Evolutionary conservation across 352 stramenopile genomes (phyloP).

Genomic region (Phytopythium chamaehyphon): DNA sequence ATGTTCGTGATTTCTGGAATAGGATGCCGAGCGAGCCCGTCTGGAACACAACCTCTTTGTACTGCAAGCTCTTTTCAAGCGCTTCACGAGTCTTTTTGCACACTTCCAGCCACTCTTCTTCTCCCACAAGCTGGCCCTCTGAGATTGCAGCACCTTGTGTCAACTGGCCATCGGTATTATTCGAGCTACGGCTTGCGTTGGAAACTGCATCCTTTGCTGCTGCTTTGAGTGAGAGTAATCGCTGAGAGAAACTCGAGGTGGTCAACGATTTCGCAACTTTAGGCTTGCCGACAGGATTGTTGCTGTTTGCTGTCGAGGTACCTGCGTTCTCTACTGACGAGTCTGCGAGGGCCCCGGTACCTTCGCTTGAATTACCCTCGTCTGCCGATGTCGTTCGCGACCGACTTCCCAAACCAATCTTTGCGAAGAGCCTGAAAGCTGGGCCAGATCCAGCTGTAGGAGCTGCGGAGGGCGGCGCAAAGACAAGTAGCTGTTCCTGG

Average conservation of each 20-base stretch:
- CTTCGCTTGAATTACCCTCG: conserved; percentile 16
- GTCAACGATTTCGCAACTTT: conserved; percentile 15
- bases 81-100: conserved; percentile 43
- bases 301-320: background rate
- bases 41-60: conserved; percentile 73
- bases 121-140: conserved; percentile 28
- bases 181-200: conserved; percentile 18
- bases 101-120: conserved; percentile 82
- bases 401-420: conserved; percentile 39
- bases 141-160: conserved; percentile 17
- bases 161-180: conserved; percentile 1
- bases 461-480: conserved; percentile 16
- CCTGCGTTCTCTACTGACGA: background rate
- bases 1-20: conserved; percentile 64
- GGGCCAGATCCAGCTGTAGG: conserved; percentile 13
- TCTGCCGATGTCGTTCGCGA: conserved; percentile 29
- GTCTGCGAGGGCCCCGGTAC: background rate
- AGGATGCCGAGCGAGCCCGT: conserved; percentile 69
- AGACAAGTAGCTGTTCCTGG: conserved; percentile 74
- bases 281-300: conserved; percentile 9
- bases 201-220: conserved; percentile 65
- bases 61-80: conserved; percentile 41
- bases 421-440: conserved; percentile 42
- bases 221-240: conserved; percentile 58
- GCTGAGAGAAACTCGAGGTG: conserved; percentile 55